Base-by-base conservation (phyloP, 805 yeast species). In the Candida rishiriensis region DNA sequence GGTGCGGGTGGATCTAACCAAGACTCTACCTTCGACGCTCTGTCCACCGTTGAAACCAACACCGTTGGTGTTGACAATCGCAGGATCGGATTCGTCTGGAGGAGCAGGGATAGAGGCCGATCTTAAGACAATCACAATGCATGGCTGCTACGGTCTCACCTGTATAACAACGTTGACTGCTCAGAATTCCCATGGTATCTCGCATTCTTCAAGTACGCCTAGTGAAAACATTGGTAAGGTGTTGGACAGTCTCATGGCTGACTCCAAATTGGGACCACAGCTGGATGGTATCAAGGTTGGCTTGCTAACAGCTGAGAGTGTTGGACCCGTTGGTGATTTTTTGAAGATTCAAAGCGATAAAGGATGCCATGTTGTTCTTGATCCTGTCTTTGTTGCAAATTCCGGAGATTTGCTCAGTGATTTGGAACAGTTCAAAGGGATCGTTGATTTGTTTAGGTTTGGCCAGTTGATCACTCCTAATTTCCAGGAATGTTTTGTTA, bases 81-180 rank as follows among this genome's bases (percentile, higher is more conserved):
- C 89, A 2, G 96, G 96, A 0, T 83, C 91, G 0, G 97, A 88
- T 60, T 77, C 82, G 35, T 83, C 93, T 3, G 97, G 96, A 3
- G 96, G 96, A 8, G 96, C 97, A 1, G 97, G 97, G 3, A 81
- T 88, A 38, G 96, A 88, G 61, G 96, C 96, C 0, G 97, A 88
- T 61, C 59, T 88, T 35, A 88, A 88, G 64, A 81, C 96, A 1
- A 76, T 88, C 43, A 73, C 85, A 2, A 86, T 84, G 1, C 88
- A 85, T 57, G 76, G 78, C n/a, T 88, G 88, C 38, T 88, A 82
- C 58, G 96, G 85, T 0, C 64, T 83, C 62, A 85, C 93, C 1
- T 81, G 88, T 55, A 79, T 86, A 36, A 75, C 89, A 3, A 91
- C 89, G 0, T 63, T 89, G 49, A 88, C 95, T 0, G 88, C 90